Conservation (phyloP, 106 monocot species). For the Gastrodia elata region DNA sequence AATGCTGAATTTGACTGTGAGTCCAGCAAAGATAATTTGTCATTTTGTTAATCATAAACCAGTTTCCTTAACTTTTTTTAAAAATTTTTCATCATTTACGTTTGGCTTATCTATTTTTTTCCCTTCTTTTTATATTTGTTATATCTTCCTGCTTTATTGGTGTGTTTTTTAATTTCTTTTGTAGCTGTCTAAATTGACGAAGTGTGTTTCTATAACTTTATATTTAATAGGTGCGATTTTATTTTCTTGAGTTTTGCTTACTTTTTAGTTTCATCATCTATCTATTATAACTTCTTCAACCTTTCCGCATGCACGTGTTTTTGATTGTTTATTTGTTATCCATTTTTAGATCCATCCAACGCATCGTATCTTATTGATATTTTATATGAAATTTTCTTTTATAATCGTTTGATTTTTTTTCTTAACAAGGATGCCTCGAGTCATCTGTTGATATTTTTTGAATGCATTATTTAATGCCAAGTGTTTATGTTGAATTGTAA, state of each 20-base stretch:
- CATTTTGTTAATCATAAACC: background rate
- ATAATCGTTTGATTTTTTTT: background rate
- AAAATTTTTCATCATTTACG: background rate
- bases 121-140: background rate
- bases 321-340: background rate
- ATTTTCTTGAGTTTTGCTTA: background rate
- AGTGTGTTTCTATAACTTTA: background rate
- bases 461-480: background rate
- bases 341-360: background rate
- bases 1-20: constrained; percentile 60
- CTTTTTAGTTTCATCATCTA: background rate
- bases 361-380: background rate
- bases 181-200: background rate
- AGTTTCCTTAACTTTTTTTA: background rate
- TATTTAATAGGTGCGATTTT: background rate
- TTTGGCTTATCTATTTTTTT: background rate
- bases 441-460: background rate
- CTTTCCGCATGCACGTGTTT: background rate
- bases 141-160: background rate
- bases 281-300: background rate
- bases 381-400: background rate
- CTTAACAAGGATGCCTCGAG: background rate
- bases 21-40: background rate
- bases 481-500: background rate
- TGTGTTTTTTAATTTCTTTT: background rate